These are phyloP conservation scores for Mrakia gelida DNA, from an alignment of 768 basidiomycete species.

Conservation along the genomic window DNA sequence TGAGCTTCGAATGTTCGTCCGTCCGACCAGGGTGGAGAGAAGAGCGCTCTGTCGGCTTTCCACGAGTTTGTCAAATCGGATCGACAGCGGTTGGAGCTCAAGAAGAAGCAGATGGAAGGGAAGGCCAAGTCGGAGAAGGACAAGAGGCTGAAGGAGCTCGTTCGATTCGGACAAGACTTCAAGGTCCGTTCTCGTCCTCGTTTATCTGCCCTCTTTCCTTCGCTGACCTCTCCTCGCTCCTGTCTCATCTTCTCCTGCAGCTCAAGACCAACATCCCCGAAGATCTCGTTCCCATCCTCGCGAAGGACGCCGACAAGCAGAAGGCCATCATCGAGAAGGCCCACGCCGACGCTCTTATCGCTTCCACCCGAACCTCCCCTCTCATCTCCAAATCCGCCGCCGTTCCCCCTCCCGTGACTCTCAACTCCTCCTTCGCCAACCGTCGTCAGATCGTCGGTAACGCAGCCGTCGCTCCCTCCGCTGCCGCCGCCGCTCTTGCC, in stretches of 20 bases:
- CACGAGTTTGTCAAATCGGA: constrained; percentile 89
- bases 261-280: constrained; percentile 92
- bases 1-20: no score
- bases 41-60: constrained; percentile 56
- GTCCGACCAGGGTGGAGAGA: constrained; percentile 14
- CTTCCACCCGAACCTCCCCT: constrained; percentile 18
- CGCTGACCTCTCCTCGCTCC: constrained; percentile 15
- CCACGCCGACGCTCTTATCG: constrained; percentile 44
- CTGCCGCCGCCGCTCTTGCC: constrained; percentile 18
- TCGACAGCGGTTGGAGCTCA: constrained; percentile 81
- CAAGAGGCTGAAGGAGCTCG: constrained; percentile 83
- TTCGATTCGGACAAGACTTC: constrained; percentile 90
- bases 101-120: constrained; percentile 67
- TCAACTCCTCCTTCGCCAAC: constrained; percentile 14
- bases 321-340: constrained; percentile 55
- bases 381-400: constrained; percentile 26
- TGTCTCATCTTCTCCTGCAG: constrained; percentile 46
- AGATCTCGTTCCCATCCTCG: constrained; percentile 83
- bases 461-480: constrained; percentile 19
- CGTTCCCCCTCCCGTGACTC: constrained; percentile 15
- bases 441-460: constrained; percentile 15
- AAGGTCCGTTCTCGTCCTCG: constrained; percentile 57
- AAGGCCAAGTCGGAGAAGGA: constrained; percentile 85
- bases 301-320: constrained; percentile 91
- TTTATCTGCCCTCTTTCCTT: not conserved